Evolutionary conservation across 805 yeast genomes (phyloP).

Genomic region (Nakazawaea holstii): DNA sequence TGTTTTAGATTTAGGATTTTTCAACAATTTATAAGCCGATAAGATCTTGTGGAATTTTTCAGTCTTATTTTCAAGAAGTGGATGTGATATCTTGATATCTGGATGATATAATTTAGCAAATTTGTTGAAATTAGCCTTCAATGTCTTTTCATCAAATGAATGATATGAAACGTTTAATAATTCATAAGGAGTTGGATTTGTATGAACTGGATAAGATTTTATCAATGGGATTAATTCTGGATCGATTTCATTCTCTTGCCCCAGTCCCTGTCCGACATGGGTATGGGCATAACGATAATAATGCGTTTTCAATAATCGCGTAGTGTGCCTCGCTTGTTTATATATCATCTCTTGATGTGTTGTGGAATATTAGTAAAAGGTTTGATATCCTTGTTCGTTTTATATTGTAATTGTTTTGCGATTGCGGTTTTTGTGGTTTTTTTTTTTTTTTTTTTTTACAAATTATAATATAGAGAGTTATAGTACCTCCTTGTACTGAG

Average conservation of each 20-base stretch:
- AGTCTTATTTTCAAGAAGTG: constrained; percentile 13
- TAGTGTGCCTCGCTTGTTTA: too few species aligned
- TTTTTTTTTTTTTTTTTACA: too few species aligned
- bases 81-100: constrained; percentile 31
- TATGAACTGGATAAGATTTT: constrained; percentile 37
- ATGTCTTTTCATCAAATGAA: constrained; percentile 28
- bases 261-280: not conserved
- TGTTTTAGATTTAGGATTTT: constrained; percentile 35
- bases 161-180: constrained; percentile 41
- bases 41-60: constrained; percentile 51
- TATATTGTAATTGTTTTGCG: too few species aligned
- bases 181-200: constrained; percentile 66
- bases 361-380: too few species aligned
- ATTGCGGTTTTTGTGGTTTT: too few species aligned
- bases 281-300: not conserved
- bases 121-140: constrained; percentile 48
- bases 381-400: too few species aligned
- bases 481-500: too few species aligned
- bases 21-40: constrained; percentile 55
- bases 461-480: too few species aligned
- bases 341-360: too few species aligned
- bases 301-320: not conserved
- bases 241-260: constrained; percentile 12
- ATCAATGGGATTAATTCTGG: constrained; percentile 20
- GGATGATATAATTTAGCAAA: constrained; percentile 82